Conservation (phyloP, 352 stramenopile species). For the Plasmopara viticola region DNA sequence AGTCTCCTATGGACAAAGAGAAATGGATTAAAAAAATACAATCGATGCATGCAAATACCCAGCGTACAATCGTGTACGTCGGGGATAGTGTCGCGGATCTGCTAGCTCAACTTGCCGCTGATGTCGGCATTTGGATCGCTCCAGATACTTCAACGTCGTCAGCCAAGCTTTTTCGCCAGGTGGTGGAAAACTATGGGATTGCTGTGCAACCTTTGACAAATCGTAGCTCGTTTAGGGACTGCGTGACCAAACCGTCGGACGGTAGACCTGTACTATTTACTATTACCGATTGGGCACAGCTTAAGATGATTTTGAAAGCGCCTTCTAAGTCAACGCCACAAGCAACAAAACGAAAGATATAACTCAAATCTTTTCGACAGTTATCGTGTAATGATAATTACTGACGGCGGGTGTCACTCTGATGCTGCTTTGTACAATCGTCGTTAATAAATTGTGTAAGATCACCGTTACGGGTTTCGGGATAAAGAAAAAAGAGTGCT, state of each 20-base stretch:
- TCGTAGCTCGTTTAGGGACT: conserved; percentile 13
- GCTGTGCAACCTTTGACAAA: conserved; percentile 20
- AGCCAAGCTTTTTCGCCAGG: conserved; percentile 8
- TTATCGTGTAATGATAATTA: too few relatives aligned
- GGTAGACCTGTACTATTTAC: conserved; percentile 21
- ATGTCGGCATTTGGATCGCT: conserved; percentile 47
- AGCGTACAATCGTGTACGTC: conserved; percentile 37
- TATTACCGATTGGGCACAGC: conserved; percentile 19
- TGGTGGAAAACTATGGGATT: conserved; percentile 35
- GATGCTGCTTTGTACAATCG: too few relatives aligned
- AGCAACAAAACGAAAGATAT: not conserved
- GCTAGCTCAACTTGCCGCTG: conserved; percentile 49
- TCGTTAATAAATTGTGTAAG: too few relatives aligned
- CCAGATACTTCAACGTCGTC: conserved; percentile 4
- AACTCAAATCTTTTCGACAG: too few relatives aligned
- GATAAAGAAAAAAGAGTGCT: too few relatives aligned
- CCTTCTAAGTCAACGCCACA: not conserved
- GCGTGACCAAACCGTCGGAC: conserved; percentile 1
- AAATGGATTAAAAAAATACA: conserved; percentile 20
- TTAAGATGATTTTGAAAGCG: conserved; percentile 3
- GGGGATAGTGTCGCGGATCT: conserved; percentile 67
- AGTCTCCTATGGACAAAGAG: conserved; percentile 56
- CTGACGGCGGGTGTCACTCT: too few relatives aligned
- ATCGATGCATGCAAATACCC: not conserved
- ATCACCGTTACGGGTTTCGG: too few relatives aligned